A percentile compares a stretch with the other conserved stretches of the same genome.
Evolutionary conservation across 129 eudicot species (phyloP).

Genomic region (Tanacetum coccineum): DNA sequence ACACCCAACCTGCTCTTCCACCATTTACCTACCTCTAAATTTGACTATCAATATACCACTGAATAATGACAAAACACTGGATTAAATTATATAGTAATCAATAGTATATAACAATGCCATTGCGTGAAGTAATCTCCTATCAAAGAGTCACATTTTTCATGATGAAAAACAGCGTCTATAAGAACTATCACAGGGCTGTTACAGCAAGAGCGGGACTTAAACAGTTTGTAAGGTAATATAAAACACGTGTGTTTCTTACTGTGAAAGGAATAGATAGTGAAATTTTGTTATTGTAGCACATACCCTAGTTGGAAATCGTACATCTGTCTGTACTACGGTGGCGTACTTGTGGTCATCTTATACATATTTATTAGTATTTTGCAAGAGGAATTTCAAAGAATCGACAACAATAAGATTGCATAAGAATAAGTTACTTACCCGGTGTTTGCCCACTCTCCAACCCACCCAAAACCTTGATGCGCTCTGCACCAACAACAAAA

Average conservation of each 20-base stretch:
- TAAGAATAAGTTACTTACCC: conserved; percentile 48
- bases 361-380: neutral
- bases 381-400: neutral
- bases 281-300: neutral
- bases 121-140: neutral
- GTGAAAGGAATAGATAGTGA: neutral
- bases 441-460: conserved; percentile 98
- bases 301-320: neutral
- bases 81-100: too few species aligned
- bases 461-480: conserved; percentile 99
- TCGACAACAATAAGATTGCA: neutral
- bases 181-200: too few species aligned
- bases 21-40: neutral
- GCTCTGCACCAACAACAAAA: conserved; percentile 51
- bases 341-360: neutral
- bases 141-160: neutral
- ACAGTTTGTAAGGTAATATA: neutral
- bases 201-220: neutral
- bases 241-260: neutral
- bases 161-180: neutral
- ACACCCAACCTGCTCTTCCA: neutral
- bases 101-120: neutral
- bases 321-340: neutral
- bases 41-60: neutral
- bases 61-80: too few species aligned